These are phyloP conservation scores for Calonectria pteridis DNA, from an alignment of 2,329 filamentous ascomycete species.

Conservation along the genomic window DNA sequence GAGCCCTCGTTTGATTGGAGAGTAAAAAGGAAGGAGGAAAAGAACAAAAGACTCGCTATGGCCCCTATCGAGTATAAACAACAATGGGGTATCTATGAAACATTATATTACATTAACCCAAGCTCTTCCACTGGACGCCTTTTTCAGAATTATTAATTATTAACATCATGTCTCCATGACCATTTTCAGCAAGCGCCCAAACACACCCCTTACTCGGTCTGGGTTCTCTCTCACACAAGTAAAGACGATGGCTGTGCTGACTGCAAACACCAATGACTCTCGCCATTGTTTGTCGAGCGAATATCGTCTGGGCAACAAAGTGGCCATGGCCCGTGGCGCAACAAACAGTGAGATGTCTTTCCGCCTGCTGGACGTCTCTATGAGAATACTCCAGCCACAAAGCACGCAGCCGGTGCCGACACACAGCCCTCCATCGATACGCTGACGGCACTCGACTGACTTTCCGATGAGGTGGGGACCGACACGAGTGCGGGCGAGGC, in stretches of 20 bases:
- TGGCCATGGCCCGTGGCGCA: slow-evolving; percentile 81
- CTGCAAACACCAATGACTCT: slow-evolving; percentile 75
- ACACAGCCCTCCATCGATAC: slow-evolving; percentile 74
- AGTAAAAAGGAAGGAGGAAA: neutral
- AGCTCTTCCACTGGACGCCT: no score
- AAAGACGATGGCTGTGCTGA: slow-evolving; percentile 78
- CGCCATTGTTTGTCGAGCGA: slow-evolving; percentile 71
- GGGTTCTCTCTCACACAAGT: slow-evolving; percentile 74
- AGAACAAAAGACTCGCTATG: neutral
- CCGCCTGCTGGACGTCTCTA: slow-evolving; percentile 74
- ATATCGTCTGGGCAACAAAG: slow-evolving; percentile 80
- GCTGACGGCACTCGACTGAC: slow-evolving; percentile 60
- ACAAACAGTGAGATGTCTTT: slow-evolving; percentile 87
- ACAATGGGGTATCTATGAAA: neutral
- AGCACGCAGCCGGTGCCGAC: slow-evolving; percentile 78
- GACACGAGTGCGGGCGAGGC: slow-evolving; percentile 78
- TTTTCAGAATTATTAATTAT: neutral
- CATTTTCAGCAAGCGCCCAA: slow-evolving; percentile 70
- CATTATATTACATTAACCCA: neutral
- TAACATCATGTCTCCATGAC: slow-evolving; percentile 56
- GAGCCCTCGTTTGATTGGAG: neutral
- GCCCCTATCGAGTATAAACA: neutral
- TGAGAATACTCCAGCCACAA: slow-evolving; percentile 85
- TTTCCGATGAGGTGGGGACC: slow-evolving; percentile 76
- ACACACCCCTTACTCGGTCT: slow-evolving; percentile 73